Conservation (phyloP, 352 stramenopile genomes). For the Albugo candida region DNA sequence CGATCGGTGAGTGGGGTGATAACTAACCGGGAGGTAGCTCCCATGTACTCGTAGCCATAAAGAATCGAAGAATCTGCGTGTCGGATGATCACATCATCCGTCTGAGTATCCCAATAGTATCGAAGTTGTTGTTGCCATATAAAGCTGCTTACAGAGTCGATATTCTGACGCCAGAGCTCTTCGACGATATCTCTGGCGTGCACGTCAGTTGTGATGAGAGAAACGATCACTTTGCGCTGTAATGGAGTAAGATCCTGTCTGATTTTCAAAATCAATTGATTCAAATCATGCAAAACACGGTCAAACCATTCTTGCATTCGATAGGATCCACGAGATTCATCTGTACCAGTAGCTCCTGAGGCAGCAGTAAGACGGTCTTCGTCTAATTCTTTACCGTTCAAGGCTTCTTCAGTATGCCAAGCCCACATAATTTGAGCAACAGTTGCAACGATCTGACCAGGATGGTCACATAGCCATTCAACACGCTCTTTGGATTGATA, state of each 20-base stretch:
- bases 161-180: conserved; percentile 38
- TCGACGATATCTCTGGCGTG: conserved; percentile 82
- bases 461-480: conserved; percentile 79
- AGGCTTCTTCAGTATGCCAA: conserved; percentile 67
- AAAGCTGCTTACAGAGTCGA: conserved; percentile 71
- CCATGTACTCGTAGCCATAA: conserved; percentile 93
- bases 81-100: conserved; percentile 77
- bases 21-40: conserved; percentile 70
- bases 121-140: conserved; percentile 89
- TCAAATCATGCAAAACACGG: conserved; percentile 65
- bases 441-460: conserved; percentile 84
- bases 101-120: conserved; percentile 84
- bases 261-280: conserved; percentile 85
- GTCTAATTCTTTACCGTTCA: conserved; percentile 12
- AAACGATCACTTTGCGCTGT: conserved; percentile 84
- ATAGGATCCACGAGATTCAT: no score
- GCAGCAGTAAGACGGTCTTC: conserved; percentile 18
- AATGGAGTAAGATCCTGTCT: conserved; percentile 74
- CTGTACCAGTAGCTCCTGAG: neutral
- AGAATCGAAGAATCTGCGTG: conserved; percentile 76
- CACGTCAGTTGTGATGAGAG: conserved; percentile 85
- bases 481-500: conserved; percentile 71
- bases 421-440: conserved; percentile 89
- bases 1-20: conserved; percentile 84
- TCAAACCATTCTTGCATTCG: conserved; percentile 45